Evolutionary conservation across 176 grass and related monocot genomes (phyloP), one percentile per base, ranked within the genome.

Genomic region (Thinopyrum elongatum): DNA sequence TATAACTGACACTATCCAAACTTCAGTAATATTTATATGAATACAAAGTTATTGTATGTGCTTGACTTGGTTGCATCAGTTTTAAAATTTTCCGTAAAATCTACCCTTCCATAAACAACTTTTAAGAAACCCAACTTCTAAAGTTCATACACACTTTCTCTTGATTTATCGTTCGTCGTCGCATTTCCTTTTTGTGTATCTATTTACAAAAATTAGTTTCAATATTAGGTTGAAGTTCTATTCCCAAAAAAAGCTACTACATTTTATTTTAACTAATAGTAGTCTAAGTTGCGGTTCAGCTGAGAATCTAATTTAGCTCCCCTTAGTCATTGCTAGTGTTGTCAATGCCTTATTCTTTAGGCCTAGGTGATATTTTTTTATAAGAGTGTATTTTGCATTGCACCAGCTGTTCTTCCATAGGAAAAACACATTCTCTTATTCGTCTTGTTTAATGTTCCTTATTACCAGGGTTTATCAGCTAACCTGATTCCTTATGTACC

Each of bases 321-420:
- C 28, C 11, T 82, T 82, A 81, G 26, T 62, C 67, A 35, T 22
- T 85, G 16, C 2, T 60, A 22, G n/a, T 26, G 44, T 25, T 87
- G 31, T 76, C 33, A 65, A 79, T 87, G 35, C 47, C 62, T 68
- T 51, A 36, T 78, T 17, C 30, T 85, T 17, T 62, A 55, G 59
- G 33, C 13, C 8, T 64, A 77, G 7, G 58, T 42, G 64, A 41
- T 65, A 28, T 74, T 80, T 70, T 25, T 65, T 19, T 1, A 4
- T 41, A 64, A 51, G 28, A 59, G 42, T 51, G 61, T 66, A 31
- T 79, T 70, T 49, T 47, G 58, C 22, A 36, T 77, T 77, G 67
- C 41, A 65, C 29, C 44, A 84, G 47, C 22, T 49, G 70, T 70
- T 84, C 27, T 77, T 78, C 23, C 25, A 72, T 76, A 55, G 65